phyloP scores from a whole-genome alignment of 768 basidiomycete species.

The Favolaschia claudopus region DNA sequence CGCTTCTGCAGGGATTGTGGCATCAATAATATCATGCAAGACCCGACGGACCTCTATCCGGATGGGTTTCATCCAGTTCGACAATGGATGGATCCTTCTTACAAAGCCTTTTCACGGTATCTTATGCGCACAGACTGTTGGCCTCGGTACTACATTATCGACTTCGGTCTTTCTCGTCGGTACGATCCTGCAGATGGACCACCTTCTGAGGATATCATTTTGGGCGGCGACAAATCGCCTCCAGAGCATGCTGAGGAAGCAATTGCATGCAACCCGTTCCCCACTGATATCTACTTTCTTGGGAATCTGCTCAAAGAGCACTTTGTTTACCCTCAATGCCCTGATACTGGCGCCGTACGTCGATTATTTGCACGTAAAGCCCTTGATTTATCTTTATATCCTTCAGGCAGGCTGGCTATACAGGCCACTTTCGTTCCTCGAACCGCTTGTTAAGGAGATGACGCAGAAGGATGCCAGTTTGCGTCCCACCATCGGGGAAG shows the following conservation, averaged over 20 bases:
- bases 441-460: too few species aligned
- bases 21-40: background rate
- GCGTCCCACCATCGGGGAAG: too few species aligned
- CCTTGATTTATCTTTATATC: too few species aligned
- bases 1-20: background rate
- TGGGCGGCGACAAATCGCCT: background rate
- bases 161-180: background rate
- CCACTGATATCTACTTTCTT: background rate
- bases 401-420: too few species aligned
- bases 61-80: background rate
- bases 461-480: too few species aligned
- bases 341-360: too few species aligned
- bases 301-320: background rate
- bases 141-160: constrained; percentile 3
- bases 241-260: background rate
- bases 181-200: background rate
- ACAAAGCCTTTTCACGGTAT: background rate
- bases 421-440: too few species aligned
- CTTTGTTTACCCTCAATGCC: too few species aligned
- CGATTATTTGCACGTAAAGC: too few species aligned
- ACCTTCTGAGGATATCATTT: background rate
- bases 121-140: background rate
- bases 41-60: constrained; percentile 1
- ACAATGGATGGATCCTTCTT: background rate
- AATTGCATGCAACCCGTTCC: constrained; percentile 3